These are phyloP conservation scores for Santalum album DNA, from an alignment of 164 flowering plant species.

Conservation along the genomic window DNA sequence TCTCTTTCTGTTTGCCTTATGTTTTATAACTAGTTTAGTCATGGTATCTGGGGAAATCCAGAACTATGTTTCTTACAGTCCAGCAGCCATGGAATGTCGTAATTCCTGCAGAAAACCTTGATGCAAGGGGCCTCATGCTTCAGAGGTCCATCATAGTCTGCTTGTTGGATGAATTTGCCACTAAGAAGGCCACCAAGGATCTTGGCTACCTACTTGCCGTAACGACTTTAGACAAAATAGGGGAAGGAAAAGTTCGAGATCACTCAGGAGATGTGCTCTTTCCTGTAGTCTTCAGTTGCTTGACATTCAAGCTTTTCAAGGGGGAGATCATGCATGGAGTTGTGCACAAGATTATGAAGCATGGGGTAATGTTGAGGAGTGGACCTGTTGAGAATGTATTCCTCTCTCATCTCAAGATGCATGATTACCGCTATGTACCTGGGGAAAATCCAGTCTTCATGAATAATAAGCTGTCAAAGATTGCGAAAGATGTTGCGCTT, in stretches of 20 bases:
- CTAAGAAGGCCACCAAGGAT: conserved; percentile 50
- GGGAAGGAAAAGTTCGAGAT: conserved; percentile 54
- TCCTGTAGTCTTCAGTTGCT: conserved; percentile 55
- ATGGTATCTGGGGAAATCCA: background rate
- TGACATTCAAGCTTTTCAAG: conserved; percentile 54
- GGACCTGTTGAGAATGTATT: conserved; percentile 61
- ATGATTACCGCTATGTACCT: conserved; percentile 39
- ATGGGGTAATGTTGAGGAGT: conserved; percentile 59
- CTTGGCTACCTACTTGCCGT: conserved; percentile 60
- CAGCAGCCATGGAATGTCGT: conserved; percentile 29
- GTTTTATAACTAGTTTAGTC: too few species aligned
- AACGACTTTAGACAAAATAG: conserved; percentile 43
- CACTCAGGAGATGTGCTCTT: conserved; percentile 61
- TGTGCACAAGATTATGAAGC: conserved; percentile 53
- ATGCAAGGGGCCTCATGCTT: conserved; percentile 35
- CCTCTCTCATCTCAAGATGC: conserved; percentile 53
- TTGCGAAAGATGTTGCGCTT: conserved; percentile 40
- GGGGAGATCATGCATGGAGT: conserved; percentile 64
- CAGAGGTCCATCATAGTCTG: conserved; percentile 44
- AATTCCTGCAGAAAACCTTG: conserved; percentile 38
- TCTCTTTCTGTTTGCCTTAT: too few species aligned
- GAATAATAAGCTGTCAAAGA: conserved; percentile 36
- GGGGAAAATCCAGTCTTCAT: conserved; percentile 64
- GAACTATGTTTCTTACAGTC: conserved; percentile 25
- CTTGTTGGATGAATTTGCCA: conserved; percentile 48